Conservation (phyloP, 192 early-diverging fungal species). For the Spizellomyces sp. region DNA sequence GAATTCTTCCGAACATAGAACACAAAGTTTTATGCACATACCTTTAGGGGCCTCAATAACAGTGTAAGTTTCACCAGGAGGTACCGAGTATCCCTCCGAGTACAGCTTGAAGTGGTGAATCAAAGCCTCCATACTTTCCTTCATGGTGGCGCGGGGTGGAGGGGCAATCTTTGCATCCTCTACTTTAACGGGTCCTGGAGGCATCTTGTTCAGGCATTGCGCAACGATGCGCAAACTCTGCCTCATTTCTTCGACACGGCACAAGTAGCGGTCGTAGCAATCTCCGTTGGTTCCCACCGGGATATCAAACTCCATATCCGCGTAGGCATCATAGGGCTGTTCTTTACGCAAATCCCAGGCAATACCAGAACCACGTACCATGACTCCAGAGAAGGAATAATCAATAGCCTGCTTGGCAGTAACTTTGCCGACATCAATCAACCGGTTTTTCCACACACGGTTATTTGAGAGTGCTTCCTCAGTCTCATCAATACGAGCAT, state of each 20-base stretch:
- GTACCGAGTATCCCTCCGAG: conserved; percentile 98
- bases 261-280: conserved; percentile 94
- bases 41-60: conserved; percentile 97
- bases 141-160: conserved; percentile 91
- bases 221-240: conserved; percentile 92
- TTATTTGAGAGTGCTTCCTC: conserved; percentile 92
- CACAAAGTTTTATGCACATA: background rate
- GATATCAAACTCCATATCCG: conserved; percentile 93
- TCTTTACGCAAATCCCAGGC: conserved; percentile 95
- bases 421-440: conserved; percentile 84
- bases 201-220: conserved; percentile 97
- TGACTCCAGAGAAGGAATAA: conserved; percentile 91
- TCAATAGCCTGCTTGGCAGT: conserved; percentile 87
- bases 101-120: conserved; percentile 99
- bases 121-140: conserved; percentile 98
- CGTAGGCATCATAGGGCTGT: conserved; percentile 95
- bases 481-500: conserved; percentile 86
- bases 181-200: conserved; percentile 88
- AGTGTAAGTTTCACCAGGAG: conserved; percentile 96
- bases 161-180: conserved; percentile 98
- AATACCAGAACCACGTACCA: conserved; percentile 92
- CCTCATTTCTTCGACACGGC: conserved; percentile 99
- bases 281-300: conserved; percentile 94
- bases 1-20: background rate
- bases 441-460: conserved; percentile 94